Evolutionary conservation across 495 filamentous ascomycete genomes (phyloP).

Genomic region (Filosporella fistucella): DNA sequence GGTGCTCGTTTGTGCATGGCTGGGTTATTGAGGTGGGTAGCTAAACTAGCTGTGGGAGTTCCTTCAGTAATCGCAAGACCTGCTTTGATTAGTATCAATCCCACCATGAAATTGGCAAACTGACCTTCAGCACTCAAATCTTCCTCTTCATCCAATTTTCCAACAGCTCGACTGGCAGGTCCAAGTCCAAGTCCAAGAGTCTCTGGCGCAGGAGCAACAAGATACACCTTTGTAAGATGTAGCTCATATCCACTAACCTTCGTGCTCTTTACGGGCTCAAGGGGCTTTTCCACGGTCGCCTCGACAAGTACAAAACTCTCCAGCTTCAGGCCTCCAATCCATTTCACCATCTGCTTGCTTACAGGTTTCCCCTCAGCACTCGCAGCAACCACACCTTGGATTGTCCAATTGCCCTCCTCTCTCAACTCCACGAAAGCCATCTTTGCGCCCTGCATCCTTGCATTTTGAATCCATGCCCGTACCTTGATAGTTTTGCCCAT

Average conservation of each 20-base stretch:
- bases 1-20: slow-evolving; percentile 87
- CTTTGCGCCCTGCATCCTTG: slow-evolving; percentile 83
- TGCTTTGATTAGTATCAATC: slow-evolving; percentile 4
- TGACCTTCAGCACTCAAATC: slow-evolving; percentile 50
- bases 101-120: slow-evolving; percentile 46
- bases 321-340: slow-evolving; percentile 66
- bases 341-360: slow-evolving; percentile 91
- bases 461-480: slow-evolving; percentile 81
- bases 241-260: slow-evolving; percentile 73
- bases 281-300: slow-evolving; percentile 73
- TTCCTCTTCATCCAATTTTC: slow-evolving; percentile 59
- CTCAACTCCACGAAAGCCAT: slow-evolving; percentile 88
- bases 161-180: slow-evolving; percentile 60
- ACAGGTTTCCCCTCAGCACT: slow-evolving; percentile 44
- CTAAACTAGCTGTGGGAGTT: slow-evolving; percentile 64
- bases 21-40: slow-evolving; percentile 82
- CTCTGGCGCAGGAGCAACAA: slow-evolving; percentile 56
- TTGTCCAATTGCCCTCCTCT: slow-evolving; percentile 66
- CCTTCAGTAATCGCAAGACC: slow-evolving; percentile 44
- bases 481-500: slow-evolving; percentile 74
- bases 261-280: slow-evolving; percentile 77
- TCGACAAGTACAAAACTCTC: slow-evolving; percentile 84
- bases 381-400: slow-evolving; percentile 70
- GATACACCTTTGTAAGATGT: slow-evolving; percentile 78
- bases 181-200: slow-evolving; percentile 65